phyloP scores from a whole-genome alignment of 1,284 basidiomycete genomes.

The Austropuccinia psidii region DNA sequence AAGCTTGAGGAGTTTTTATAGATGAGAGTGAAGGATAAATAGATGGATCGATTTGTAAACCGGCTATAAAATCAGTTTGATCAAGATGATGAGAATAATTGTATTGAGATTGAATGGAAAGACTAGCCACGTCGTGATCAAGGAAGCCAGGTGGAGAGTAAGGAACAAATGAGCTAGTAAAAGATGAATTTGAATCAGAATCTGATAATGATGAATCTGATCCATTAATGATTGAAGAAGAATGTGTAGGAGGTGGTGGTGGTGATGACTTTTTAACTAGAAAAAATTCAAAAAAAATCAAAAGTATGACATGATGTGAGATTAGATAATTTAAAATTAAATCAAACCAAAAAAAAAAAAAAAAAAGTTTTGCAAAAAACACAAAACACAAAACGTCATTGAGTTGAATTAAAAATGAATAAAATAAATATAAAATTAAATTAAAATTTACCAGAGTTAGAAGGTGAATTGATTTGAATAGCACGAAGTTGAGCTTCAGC shows the following conservation, averaged over 20 bases:
- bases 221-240: not conserved
- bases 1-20: not conserved
- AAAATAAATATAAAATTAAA: not conserved
- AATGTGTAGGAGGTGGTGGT: not conserved
- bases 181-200: not conserved
- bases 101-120: not conserved
- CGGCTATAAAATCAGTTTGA: not conserved
- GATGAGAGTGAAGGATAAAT: constrained; percentile 9
- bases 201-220: not conserved
- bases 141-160: not conserved
- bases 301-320: too few relatives aligned
- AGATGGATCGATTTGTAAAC: not conserved
- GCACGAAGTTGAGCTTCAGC: constrained; percentile 13
- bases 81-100: not conserved
- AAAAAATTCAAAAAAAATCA: too few relatives aligned
- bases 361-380: too few relatives aligned
- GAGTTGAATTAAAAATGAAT: too few relatives aligned
- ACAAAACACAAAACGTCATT: too few relatives aligned
- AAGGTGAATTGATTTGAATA: not conserved
- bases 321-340: too few relatives aligned
- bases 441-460: not conserved
- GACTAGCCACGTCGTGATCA: not conserved
- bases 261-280: too few relatives aligned
- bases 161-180: too few relatives aligned
- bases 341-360: too few relatives aligned